Conservation (phyloP, 2,329 filamentous ascomycete genomes). For the Byssochlamys sp. region DNA sequence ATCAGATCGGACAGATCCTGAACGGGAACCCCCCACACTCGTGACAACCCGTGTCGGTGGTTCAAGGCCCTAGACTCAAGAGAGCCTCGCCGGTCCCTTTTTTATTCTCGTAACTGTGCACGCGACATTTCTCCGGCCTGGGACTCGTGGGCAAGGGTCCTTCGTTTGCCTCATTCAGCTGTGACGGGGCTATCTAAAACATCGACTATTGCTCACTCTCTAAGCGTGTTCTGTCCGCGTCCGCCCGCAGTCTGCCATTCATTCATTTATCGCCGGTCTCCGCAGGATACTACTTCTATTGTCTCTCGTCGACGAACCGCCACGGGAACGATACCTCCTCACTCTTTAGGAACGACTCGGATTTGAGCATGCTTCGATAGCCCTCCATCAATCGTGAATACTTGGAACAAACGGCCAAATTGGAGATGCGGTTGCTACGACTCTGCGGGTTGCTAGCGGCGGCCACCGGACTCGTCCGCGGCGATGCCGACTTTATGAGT, state of each 20-base stretch:
- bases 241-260: background rate
- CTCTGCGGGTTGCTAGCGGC: constrained; percentile 3
- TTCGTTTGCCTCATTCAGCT: background rate
- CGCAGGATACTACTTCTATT: background rate
- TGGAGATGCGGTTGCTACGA: background rate
- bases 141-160: background rate
- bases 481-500: constrained; percentile 35
- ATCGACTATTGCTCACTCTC: background rate
- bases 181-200: background rate
- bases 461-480: constrained; percentile 10
- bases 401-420: background rate
- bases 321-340: background rate
- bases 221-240: background rate
- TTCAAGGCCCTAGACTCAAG: background rate
- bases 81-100: background rate
- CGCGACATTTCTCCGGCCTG: constrained; percentile 1
- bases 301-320: background rate
- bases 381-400: background rate
- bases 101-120: constrained; percentile 1
- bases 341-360: background rate
- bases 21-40: background rate
- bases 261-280: background rate
- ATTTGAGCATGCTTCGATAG: background rate
- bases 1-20: background rate
- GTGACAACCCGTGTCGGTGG: background rate